Base-by-base conservation (phyloP, 1,284 basidiomycete genomes). In the Papiliotrema fonsecae region DNA sequence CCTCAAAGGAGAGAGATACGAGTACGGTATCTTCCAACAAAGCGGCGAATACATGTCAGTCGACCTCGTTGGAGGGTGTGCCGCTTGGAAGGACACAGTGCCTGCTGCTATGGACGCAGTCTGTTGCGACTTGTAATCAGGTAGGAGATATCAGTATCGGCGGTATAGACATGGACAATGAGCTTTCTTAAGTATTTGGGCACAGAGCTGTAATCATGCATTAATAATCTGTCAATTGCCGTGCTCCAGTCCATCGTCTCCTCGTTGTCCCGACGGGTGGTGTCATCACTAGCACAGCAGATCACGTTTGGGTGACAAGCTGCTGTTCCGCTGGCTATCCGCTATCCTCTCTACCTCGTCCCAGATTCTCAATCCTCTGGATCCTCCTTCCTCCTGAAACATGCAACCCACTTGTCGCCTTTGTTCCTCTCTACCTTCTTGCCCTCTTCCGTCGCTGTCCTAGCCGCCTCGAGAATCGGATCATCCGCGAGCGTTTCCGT, bases 351-450 rank as follows among this genome's bases (percentile, higher is more conserved):
- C n/a, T n/a, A n/a, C n/a, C n/a, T n/a, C n/a, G n/a, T n/a, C n/a
- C n/a, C n/a, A n/a, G n/a, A n/a, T n/a, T n/a, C n/a, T n/a, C n/a
- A n/a, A n/a, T 35, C 34, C 34, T 35, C 34, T 16, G 62, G 65
- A 56, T 70, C 60, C 26, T 64, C 63, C 41, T 49, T 52, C 37
- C 72, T 49, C 42, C 62, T 54, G 54, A 71, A 73, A 52, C 70
- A 73, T 24, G 68, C 70, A 19, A 70, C 63, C 62, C 68, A 96
- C 74, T 97, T 97, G 47, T 87, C 81, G 24, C 92, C 92, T 28
- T 80, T 77, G 68, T 97, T 97, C 63, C 94, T 77, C 70, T 91
- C 87, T 1, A 97, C 96, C 74, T 98, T 98, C 74, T 86, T 90
- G 2, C 93, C 94, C 73, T 97, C 93, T 73, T 99, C 96, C 4